Evolutionary conservation across 768 basidiomycete genomes (phyloP), one percentile per base, ranked within the genome.

Genomic region (Hysterangium stoloniferum): DNA sequence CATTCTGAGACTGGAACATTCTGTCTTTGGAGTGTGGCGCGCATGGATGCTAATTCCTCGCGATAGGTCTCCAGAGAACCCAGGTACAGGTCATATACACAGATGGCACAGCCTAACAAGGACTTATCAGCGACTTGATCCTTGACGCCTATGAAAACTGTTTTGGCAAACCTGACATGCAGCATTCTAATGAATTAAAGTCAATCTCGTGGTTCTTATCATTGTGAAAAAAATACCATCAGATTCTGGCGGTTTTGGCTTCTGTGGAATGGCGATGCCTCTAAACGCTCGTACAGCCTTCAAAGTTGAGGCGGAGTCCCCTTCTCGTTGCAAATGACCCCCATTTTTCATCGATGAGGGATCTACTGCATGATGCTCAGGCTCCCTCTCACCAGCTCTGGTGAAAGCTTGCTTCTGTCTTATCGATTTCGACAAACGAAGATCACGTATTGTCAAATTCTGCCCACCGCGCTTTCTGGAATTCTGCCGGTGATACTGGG

Each of bases 61-160:
- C 75, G 73, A 68, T 91, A 91, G 11, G 68, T 70, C 20, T 70
- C 68, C 2, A 88, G 63, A 0, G 82, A 76, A 42, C 91, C 88
- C 54, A 86, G 80, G 66, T 92, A 90, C 22, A 92, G 64, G 58
- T 91, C 89, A 66, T 94, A 88, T 6, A 94, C 85, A 63, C 92
- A 94, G n/a, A 93, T 66, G 0, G 90, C 86, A 60, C 92, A 95
- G 27, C 88, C 49, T 51, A 19, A 17, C n/a, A n/a, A n/a, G n/a
- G n/a, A n/a, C n/a, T n/a, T n/a, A n/a, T n/a, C n/a, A n/a, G n/a
- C n/a, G n/a, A n/a, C n/a, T n/a, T n/a, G n/a, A n/a, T n/a, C n/a
- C n/a, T n/a, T n/a, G n/a, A n/a, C n/a, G n/a, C n/a, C n/a, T n/a
- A n/a, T n/a, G n/a, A n/a, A n/a, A n/a, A n/a, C n/a, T n/a, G n/a